Conservation (phyloP, 2,329 filamentous ascomycete species). For the Beauveria sp. region DNA sequence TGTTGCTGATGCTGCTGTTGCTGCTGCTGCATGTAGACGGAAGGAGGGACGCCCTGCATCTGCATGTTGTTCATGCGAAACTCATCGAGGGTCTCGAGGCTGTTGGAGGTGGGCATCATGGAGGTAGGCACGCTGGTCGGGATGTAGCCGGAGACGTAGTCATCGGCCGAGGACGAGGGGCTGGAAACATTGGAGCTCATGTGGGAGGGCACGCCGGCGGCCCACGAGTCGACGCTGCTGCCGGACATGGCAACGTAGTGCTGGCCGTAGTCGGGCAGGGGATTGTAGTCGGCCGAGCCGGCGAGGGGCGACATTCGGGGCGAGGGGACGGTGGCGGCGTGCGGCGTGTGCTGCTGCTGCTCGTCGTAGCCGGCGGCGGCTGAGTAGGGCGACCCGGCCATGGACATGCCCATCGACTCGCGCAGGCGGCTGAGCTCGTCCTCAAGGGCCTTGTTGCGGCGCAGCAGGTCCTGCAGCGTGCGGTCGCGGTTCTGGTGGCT, state of each 20-base stretch:
- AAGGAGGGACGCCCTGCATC: not conserved
- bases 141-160: slow-evolving; percentile 39
- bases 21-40: slow-evolving; percentile 12
- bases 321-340: slow-evolving; percentile 30
- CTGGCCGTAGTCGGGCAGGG: slow-evolving; percentile 33
- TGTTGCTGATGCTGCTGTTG: slow-evolving; percentile 18
- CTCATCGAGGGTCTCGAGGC: slow-evolving; percentile 22
- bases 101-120: slow-evolving; percentile 30
- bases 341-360: slow-evolving; percentile 26
- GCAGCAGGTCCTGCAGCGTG: slow-evolving; percentile 43
- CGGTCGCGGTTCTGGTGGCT: slow-evolving; percentile 40
- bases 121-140: slow-evolving; percentile 40
- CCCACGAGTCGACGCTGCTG: slow-evolving; percentile 37
- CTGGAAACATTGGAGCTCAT: slow-evolving; percentile 44
- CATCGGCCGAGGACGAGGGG: slow-evolving; percentile 43
- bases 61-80: slow-evolving; percentile 22
- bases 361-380: slow-evolving; percentile 33
- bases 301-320: slow-evolving; percentile 39
- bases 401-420: slow-evolving; percentile 37
- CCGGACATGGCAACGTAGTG: slow-evolving; percentile 32
- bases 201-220: slow-evolving; percentile 34
- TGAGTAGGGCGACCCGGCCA: slow-evolving; percentile 31
- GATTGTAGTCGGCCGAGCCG: slow-evolving; percentile 33
- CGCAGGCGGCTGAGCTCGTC: slow-evolving; percentile 41
- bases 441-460: slow-evolving; percentile 46